Percentiles rank a stretch among this genome's conserved stretches.
These are phyloP conservation scores for Grosmannia serpens DNA, from an alignment of 2,329 filamentous ascomycete genomes.

Conservation along the genomic window DNA sequence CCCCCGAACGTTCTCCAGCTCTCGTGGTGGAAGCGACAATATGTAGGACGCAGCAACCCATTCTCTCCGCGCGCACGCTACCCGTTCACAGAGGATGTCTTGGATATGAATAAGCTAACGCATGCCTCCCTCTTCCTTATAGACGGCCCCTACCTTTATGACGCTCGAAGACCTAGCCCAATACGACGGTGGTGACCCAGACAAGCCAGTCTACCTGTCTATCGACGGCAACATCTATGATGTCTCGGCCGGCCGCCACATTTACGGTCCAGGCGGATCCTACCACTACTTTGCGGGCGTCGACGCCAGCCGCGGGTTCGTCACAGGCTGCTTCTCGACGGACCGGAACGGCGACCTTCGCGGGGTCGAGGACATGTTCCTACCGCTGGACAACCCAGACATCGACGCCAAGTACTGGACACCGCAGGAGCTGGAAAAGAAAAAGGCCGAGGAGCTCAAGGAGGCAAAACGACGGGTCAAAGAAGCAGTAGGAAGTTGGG, in stretches of 20 bases:
- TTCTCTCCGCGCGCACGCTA: background rate
- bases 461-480: slow-evolving; percentile 54
- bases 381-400: slow-evolving; percentile 50
- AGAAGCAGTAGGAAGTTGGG: slow-evolving; percentile 67
- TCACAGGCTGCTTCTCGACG: slow-evolving; percentile 84
- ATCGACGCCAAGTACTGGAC: slow-evolving; percentile 50
- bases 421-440: slow-evolving; percentile 37
- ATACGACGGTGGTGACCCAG: slow-evolving; percentile 67
- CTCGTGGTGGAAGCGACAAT: slow-evolving; percentile 45
- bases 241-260: slow-evolving; percentile 53
- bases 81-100: background rate
- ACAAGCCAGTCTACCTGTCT: slow-evolving; percentile 76
- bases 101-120: background rate
- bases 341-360: slow-evolving; percentile 76
- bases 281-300: slow-evolving; percentile 81
- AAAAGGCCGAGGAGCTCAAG: slow-evolving; percentile 51
- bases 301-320: slow-evolving; percentile 78
- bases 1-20: slow-evolving; percentile 49
- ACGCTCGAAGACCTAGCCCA: slow-evolving; percentile 61
- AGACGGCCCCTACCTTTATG: slow-evolving; percentile 50
- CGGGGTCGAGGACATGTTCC: slow-evolving; percentile 77
- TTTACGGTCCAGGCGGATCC: slow-evolving; percentile 74
- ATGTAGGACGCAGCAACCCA: slow-evolving; percentile 35
- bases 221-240: slow-evolving; percentile 84
- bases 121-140: slow-evolving; percentile 9